Conservation (phyloP, 352 stramenopile species). For the Achlya hypogyna region DNA sequence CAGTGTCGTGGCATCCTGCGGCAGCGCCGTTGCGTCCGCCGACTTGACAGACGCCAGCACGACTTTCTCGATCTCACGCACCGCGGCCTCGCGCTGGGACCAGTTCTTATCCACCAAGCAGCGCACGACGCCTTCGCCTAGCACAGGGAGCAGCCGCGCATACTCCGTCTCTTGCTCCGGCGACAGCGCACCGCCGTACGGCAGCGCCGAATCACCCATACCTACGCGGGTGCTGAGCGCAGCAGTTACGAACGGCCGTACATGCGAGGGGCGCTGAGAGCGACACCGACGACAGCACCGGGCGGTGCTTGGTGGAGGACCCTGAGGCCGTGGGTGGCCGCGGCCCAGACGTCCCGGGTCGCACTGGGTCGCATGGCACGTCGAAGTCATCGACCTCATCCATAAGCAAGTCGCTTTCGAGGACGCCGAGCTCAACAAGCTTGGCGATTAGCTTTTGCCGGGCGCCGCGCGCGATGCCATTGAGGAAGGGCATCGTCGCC, state of each 20-base stretch:
- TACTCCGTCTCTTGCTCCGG: constrained; percentile 47
- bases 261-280: neutral
- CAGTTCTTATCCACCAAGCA: constrained; percentile 75
- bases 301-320: constrained; percentile 70
- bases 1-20: constrained; percentile 37
- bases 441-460: constrained; percentile 78
- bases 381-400: constrained; percentile 81
- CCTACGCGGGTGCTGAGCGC: no score
- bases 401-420: constrained; percentile 74
- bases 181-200: constrained; percentile 62
- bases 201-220: constrained; percentile 28
- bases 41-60: constrained; percentile 41
- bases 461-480: constrained; percentile 46
- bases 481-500: constrained; percentile 59
- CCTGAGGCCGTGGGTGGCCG: constrained; percentile 58
- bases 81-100: constrained; percentile 58
- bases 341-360: constrained; percentile 48
- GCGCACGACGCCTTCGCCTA: constrained; percentile 62
- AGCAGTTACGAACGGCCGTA: neutral
- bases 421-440: constrained; percentile 54
- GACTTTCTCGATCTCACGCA: constrained; percentile 64
- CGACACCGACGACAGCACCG: constrained; percentile 48
- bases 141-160: constrained; percentile 37
- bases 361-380: constrained; percentile 26
- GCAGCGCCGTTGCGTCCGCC: constrained; percentile 21